Conservation (phyloP, 164 flowering plant genomes). For the Buxus sempervirens region DNA sequence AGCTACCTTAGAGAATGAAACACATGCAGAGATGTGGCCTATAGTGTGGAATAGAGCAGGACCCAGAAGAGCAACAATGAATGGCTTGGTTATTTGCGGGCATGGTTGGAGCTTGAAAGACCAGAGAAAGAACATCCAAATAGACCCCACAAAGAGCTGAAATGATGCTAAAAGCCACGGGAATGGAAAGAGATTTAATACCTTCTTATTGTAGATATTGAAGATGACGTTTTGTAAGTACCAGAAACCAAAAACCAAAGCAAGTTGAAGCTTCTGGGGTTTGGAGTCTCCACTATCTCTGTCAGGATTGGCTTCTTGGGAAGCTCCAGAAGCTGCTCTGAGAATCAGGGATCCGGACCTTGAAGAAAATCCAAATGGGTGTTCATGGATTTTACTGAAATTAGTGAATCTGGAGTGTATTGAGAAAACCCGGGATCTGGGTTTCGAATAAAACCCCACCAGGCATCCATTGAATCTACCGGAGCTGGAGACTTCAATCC, state of each 20-base stretch:
- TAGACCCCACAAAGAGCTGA: conserved; percentile 72
- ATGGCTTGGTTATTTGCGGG: conserved; percentile 67
- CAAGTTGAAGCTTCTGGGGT: conserved; percentile 48
- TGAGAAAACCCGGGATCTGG: too few species aligned
- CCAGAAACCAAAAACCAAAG: conserved; percentile 78
- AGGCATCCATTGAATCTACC: too few species aligned
- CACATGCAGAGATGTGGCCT: conserved; percentile 90
- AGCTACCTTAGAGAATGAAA: conserved; percentile 91
- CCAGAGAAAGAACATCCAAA: conserved; percentile 87
- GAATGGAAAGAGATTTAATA: conserved; percentile 63
- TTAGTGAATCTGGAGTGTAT: too few species aligned
- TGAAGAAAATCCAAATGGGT: too few species aligned
- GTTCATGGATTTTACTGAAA: too few species aligned
- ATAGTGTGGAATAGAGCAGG: conserved; percentile 87
- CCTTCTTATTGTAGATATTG: conserved; percentile 90
- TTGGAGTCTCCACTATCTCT: conserved; percentile 27
- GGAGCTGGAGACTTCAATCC: too few species aligned
- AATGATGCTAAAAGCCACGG: conserved; percentile 91
- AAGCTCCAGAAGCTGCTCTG: conserved; percentile 37
- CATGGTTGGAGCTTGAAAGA: conserved; percentile 60
- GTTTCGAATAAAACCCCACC: too few species aligned
- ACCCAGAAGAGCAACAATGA: conserved; percentile 74
- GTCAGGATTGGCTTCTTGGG: conserved; percentile 31
- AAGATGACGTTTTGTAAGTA: conserved; percentile 84
- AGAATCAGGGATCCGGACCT: conserved; percentile 21